Evolutionary conservation across 768 basidiomycete genomes (phyloP).

Genomic region (Calocybe indica): DNA sequence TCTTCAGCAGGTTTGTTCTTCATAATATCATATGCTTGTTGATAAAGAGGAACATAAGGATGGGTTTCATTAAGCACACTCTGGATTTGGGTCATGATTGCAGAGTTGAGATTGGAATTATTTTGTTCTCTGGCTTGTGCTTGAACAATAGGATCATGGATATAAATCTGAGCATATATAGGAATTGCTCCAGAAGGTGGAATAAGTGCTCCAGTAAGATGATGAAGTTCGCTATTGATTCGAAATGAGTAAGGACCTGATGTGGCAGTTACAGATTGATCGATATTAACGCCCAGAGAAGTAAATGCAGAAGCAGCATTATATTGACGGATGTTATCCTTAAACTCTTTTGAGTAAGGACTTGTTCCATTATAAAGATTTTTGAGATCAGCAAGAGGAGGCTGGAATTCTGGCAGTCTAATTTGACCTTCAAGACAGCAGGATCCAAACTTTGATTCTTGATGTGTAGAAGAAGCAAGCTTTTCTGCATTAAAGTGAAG

Average conservation of each 20-base stretch:
- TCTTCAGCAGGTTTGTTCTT: constrained; percentile 7
- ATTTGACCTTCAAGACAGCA: too few species aligned
- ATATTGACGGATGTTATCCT: constrained; percentile 25
- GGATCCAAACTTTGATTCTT: too few species aligned
- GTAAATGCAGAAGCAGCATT: constrained; percentile 30
- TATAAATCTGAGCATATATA: constrained; percentile 29
- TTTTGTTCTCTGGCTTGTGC: constrained; percentile 11
- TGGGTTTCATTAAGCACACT: constrained; percentile 2
- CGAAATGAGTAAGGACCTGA: constrained; percentile 17
- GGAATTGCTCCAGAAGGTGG: constrained; percentile 13
- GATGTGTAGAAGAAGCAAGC: too few species aligned
- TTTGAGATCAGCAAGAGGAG: too few species aligned
- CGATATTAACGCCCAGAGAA: constrained; percentile 22
- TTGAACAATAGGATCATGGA: constrained; percentile 26
- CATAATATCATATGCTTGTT: constrained; percentile 16
- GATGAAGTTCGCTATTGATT: constrained; percentile 26
- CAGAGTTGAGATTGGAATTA: constrained; percentile 1
- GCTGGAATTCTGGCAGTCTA: too few species aligned
- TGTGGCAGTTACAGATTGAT: constrained; percentile 12
- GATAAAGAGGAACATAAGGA: constrained; percentile 13
- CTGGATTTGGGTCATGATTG: constrained; percentile 3
- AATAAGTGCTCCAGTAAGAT: constrained; percentile 21
- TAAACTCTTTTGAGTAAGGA: constrained; percentile 19
- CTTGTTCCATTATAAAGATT: too few species aligned
- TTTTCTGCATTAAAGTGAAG: too few species aligned